Evolutionary conservation across 140 eudicot genomes (phyloP).

Genomic region (Flaveria floridana): DNA sequence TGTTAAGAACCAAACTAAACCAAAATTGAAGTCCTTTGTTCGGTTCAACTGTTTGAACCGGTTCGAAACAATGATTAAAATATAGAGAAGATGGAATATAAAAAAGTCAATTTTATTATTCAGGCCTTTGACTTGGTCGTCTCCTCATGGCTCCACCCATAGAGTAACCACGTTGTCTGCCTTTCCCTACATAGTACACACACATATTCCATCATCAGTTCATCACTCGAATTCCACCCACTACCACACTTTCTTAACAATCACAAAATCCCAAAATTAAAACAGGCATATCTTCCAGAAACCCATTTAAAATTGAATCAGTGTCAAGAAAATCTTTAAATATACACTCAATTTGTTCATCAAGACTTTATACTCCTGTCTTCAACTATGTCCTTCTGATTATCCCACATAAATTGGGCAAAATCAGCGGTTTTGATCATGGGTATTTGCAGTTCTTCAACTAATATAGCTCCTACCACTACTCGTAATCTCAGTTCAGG

Average conservation of each 20-base stretch:
- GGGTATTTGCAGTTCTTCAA: constrained; percentile 49
- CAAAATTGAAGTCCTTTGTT: no score
- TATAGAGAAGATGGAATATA: no score
- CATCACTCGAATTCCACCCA: background rate
- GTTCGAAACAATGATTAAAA: no score
- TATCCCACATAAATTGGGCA: background rate
- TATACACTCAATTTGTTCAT: background rate
- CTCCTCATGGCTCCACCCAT: constrained; percentile 11
- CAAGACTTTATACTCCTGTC: constrained; percentile 1
- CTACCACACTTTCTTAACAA: background rate
- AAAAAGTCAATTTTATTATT: no score
- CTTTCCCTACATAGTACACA: background rate
- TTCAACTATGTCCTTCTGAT: constrained; percentile 28
- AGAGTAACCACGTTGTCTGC: background rate
- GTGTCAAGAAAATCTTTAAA: constrained; percentile 21
- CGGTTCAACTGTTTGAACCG: no score
- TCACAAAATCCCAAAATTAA: constrained; percentile 7
- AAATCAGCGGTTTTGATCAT: constrained; percentile 35
- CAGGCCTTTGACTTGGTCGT: constrained; percentile 10
- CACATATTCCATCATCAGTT: background rate
- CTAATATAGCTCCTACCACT: constrained; percentile 33
- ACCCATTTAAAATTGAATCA: background rate
- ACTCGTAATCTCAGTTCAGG: constrained; percentile 49
- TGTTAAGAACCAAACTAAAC: no score
- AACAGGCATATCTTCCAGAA: background rate